A percentile compares a stretch with the other conserved stretches of the same genome.
Conservation (phyloP, 139 green algal genomes). For the Diplosphaera chodatii region DNA sequence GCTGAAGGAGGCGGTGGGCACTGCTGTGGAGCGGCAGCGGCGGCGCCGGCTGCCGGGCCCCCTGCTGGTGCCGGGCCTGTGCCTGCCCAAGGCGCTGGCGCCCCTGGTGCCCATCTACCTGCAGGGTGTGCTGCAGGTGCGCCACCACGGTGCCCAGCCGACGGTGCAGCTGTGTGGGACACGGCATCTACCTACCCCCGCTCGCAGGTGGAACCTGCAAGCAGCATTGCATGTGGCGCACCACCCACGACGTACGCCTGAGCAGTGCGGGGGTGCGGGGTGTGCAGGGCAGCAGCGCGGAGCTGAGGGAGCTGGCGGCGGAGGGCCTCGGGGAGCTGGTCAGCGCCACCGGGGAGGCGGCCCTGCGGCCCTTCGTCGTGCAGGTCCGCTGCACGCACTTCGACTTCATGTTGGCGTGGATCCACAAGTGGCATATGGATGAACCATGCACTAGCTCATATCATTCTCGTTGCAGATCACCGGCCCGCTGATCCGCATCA, state of each 20-base stretch:
- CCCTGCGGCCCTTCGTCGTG: constrained; percentile 87
- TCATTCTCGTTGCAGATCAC: constrained; percentile 38
- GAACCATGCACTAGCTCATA: too few relatives aligned
- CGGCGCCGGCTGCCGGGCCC: constrained; percentile 50
- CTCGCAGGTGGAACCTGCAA: too few relatives aligned
- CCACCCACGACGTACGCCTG: too few relatives aligned
- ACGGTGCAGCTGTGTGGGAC: too few relatives aligned
- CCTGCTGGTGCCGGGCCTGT: constrained; percentile 76
- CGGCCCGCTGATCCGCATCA: constrained; percentile 94
- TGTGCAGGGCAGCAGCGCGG: constrained; percentile 60
- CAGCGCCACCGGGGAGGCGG: constrained; percentile 60
- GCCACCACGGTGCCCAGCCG: too few relatives aligned
- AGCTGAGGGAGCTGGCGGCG: constrained; percentile 82
- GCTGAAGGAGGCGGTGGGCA: constrained; percentile 61
- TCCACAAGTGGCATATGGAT: too few relatives aligned
- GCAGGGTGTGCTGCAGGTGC: constrained; percentile 73
- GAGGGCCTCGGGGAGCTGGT: constrained; percentile 90
- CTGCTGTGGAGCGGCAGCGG: constrained; percentile 70
- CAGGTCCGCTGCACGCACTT: too few relatives aligned
- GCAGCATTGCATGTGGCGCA: too few relatives aligned
- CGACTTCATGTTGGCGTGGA: too few relatives aligned
- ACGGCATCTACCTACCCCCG: too few relatives aligned
- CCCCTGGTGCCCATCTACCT: constrained; percentile 93
- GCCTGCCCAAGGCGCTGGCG: constrained; percentile 76
- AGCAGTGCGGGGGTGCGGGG: too few relatives aligned